These are phyloP conservation scores for Plasmodium billcollinsi DNA, from an alignment of 169 alveolate species.

Conservation along the genomic window DNA sequence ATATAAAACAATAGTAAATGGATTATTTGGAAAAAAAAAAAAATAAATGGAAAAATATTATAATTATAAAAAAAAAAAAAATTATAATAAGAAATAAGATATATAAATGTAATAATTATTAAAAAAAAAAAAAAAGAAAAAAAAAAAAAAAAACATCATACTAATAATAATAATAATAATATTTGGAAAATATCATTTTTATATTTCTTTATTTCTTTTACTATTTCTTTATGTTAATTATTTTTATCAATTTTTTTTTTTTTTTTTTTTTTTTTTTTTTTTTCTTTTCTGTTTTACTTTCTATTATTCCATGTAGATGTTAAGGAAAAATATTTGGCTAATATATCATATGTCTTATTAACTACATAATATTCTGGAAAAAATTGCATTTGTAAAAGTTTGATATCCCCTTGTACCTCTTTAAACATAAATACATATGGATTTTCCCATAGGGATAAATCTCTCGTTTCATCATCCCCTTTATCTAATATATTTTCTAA, in stretches of 20 bases:
- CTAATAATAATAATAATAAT: too few relatives aligned
- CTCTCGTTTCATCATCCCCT: constrained; percentile 87
- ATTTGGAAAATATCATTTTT: too few relatives aligned
- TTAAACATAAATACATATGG: constrained; percentile 89
- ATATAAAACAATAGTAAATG: constrained; percentile 46
- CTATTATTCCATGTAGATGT: constrained; percentile 78
- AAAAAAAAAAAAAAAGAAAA: not conserved
- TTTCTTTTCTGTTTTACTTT: constrained; percentile 22
- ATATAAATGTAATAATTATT: not conserved
- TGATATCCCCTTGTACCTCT: constrained; percentile 84
- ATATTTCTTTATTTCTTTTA: too few relatives aligned
- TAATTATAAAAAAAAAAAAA: not conserved
- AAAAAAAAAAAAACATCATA: constrained; percentile 17
- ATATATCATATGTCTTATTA: constrained; percentile 82
- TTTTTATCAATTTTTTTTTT: too few relatives aligned
- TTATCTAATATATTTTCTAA: constrained; percentile 87
- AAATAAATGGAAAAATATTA: too few relatives aligned
- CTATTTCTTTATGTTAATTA: too few relatives aligned
- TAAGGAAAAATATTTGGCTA: constrained; percentile 78
- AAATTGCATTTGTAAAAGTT: constrained; percentile 85
- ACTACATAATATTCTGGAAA: constrained; percentile 86
- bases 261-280: not conserved
- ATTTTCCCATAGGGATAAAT: constrained; percentile 86
- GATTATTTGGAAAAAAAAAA: not conserved
- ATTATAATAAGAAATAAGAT: not conserved